These are phyloP conservation scores for Aegilops sharonensis DNA, from an alignment of 176 grass and related monocot species.

Conservation along the genomic window DNA sequence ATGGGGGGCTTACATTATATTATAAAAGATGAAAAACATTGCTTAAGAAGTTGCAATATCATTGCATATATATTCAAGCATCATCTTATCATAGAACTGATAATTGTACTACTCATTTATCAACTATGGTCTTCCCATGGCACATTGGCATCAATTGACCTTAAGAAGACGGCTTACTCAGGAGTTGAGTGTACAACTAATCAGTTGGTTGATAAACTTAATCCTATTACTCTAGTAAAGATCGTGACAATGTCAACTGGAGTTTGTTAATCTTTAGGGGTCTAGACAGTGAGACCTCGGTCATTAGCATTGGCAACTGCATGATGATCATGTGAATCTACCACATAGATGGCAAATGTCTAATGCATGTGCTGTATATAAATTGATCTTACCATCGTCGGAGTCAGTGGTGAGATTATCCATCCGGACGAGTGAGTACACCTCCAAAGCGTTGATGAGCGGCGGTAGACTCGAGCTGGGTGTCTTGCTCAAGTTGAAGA, in stretches of 20 bases:
- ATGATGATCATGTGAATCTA: background rate
- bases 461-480: background rate
- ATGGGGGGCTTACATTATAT: background rate
- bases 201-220: background rate
- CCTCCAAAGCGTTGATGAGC: conserved; percentile 15
- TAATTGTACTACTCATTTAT: background rate
- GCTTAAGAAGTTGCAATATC: background rate
- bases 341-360: background rate
- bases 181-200: background rate
- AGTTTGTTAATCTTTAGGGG: background rate
- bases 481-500: background rate
- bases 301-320: background rate
- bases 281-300: background rate
- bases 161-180: background rate
- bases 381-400: background rate
- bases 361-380: background rate
- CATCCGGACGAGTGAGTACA: background rate
- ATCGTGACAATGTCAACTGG: background rate
- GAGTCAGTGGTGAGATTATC: background rate
- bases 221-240: background rate
- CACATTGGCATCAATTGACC: background rate
- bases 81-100: background rate
- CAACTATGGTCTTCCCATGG: background rate
- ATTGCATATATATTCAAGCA: background rate
- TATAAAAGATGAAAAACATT: background rate